Evolutionary conservation across 164 flowering plant species (phyloP), one percentile per base, ranked within the genome.

Genomic region (Berberis thunbergii): DNA sequence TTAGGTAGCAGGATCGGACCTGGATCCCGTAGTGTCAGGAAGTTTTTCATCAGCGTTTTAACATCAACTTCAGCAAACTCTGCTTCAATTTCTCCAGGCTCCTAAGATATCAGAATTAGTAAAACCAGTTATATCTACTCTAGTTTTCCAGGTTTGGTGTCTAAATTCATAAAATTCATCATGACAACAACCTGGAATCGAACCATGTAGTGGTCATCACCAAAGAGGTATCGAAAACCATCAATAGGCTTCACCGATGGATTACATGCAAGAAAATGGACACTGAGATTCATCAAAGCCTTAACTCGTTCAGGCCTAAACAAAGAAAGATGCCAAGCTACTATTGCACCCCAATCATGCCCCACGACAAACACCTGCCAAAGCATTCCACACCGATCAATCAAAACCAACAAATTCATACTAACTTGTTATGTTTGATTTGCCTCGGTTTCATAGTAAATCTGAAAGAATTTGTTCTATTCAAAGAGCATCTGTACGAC

Each of bases 281-380:
- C 87, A 65, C 94, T 84, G 73, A 83, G 12, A 44, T 74, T 84
- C 43, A 91, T 84, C 79, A 91, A 57, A 41, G 94, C 97, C 74
- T 77, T 84, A 8, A 89, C 87, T 43, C 75, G 69, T 61, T 91
- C 98, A 2, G 98, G 95, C 4, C 98, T 66, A 53, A 71, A 79
- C 71, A 83, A 60, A 67, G 86, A 81, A 13, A 91, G 67, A 50
- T 67, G 10, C 98, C 98, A 91, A 13, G 88, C 91, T 1, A 87
- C 59, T 10, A 63, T 0, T 0, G 97, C 94, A 0, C 97, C 97
- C 94, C 88, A 88, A 63, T 91, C 96, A 59, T 88, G 94, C 0
- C 81, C 96, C 10, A 88, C 97, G 41, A 89, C 82, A 62, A 85
- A 86, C 54, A 85, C 97, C 78, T 81, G 75, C 48, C 26, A 26